These are phyloP conservation scores for Boletus edulis DNA, from an alignment of 768 basidiomycete species.

Conservation along the genomic window DNA sequence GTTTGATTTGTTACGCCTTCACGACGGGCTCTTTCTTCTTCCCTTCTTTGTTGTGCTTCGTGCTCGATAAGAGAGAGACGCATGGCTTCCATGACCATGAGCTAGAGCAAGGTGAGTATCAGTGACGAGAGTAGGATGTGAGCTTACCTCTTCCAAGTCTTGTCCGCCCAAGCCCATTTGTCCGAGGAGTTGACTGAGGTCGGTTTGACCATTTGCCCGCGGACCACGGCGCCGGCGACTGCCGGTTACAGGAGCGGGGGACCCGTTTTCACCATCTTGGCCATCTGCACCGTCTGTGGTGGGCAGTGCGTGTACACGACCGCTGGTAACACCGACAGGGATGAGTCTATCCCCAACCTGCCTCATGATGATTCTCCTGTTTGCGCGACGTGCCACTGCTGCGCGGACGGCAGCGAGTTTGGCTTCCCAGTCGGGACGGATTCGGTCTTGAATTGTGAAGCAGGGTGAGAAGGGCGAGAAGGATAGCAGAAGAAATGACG, in stretches of 20 bases:
- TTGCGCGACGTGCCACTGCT: conserved; percentile 93
- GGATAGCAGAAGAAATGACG: conserved; percentile 20
- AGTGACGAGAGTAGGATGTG: conserved; percentile 23
- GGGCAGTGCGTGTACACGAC: conserved; percentile 65
- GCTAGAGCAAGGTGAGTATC: conserved; percentile 40
- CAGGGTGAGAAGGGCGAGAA: conserved; percentile 7
- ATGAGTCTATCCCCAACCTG: conserved; percentile 97
- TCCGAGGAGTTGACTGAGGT: conserved; percentile 60
- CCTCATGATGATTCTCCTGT: conserved; percentile 95
- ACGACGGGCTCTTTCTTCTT: conserved; percentile 65
- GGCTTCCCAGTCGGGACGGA: conserved; percentile 97
- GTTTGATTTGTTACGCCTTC: conserved; percentile 39
- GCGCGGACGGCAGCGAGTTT: conserved; percentile 94
- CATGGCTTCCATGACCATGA: conserved; percentile 99
- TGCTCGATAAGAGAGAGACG: conserved; percentile 91
- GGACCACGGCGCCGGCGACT: conserved; percentile 62
- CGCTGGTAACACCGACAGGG: conserved; percentile 94
- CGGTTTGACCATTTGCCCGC: conserved; percentile 47
- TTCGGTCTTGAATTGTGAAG: conserved; percentile 63
- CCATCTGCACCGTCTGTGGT: conserved; percentile 54
- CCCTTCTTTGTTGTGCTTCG: conserved; percentile 85
- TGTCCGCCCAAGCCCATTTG: conserved; percentile 74
- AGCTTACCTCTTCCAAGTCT: conserved; percentile 85
- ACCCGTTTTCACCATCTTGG: conserved; percentile 37
- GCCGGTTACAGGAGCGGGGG: conserved; percentile 34